Percentiles rank a stretch among this genome's conserved stretches.
phyloP scores from a whole-genome alignment of 139 green algal genomes.

The Volvox africanus region DNA sequence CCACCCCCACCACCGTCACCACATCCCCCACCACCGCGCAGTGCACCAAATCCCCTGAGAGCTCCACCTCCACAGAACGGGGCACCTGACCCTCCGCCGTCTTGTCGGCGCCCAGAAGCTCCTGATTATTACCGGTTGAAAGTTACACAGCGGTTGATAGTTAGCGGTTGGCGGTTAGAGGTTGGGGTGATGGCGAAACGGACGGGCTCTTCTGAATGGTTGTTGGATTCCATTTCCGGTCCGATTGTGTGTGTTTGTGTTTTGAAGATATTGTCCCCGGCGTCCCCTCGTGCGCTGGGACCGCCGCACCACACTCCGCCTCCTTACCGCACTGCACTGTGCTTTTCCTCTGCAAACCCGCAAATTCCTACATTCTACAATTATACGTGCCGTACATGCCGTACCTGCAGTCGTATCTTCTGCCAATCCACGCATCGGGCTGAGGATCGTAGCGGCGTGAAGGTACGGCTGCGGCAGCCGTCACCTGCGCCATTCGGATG shows the following conservation, averaged over 20 bases:
- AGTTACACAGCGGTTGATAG: too few relatives aligned
- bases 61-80: slow-evolving; percentile 79
- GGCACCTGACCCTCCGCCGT: slow-evolving; percentile 48
- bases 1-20: slow-evolving; percentile 85
- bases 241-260: too few relatives aligned
- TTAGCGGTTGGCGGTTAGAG: not conserved
- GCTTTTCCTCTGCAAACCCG: too few relatives aligned
- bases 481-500: slow-evolving; percentile 37
- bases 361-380: too few relatives aligned
- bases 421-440: slow-evolving; percentile 85
- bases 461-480: slow-evolving; percentile 81
- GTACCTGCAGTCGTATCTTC: slow-evolving; percentile 77
- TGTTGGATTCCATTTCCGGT: too few relatives aligned
- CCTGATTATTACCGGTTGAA: slow-evolving; percentile 23
- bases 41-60: slow-evolving; percentile 87
- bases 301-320: too few relatives aligned
- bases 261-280: too few relatives aligned
- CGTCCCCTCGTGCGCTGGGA: too few relatives aligned
- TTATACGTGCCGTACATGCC: not conserved
- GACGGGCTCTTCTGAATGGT: too few relatives aligned
- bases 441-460: slow-evolving; percentile 65
- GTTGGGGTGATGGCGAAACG: too few relatives aligned
- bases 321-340: too few relatives aligned
- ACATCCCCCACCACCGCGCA: slow-evolving; percentile 82
- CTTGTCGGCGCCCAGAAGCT: slow-evolving; percentile 63